Evolutionary conservation across 306 rosid genomes (phyloP), one percentile per base, ranked within the genome.

Genomic region (Astragalus membranaceus): DNA sequence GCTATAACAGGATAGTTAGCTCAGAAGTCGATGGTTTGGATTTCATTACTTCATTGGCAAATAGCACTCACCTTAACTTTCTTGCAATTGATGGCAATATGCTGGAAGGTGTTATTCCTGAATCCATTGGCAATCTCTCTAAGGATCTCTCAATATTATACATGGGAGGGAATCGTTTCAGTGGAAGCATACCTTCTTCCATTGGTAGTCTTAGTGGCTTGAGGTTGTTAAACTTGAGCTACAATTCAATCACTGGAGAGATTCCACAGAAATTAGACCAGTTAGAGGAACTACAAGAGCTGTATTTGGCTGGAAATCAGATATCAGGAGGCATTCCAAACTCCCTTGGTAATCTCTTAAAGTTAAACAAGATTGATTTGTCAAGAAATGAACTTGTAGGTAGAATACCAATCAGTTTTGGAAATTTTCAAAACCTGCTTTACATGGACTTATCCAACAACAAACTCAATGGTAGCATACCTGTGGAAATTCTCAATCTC

Each of bases 81-180:
- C 88, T 92, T 1, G 86, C 88, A 3, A 64, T 89, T 10, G 86
- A 79, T 61, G 90, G 77, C 16, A 89, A 89, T 57, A 73, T 16
- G 23, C 70, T 92, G 0, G 85, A 84, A 78, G 94, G 96, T 52
- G 79, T 70, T 0, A 87, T 92, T 67, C 96, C 96, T 51, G 86
- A 84, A 30, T 62, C 85, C 35, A 63, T 92, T 10, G 97, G 96
- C 15, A 84, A 87, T 61, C 92, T 92, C 35, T 87, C 97, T 5
- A 81, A 82, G 52, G 61, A 12, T n/a, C 80, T 92, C 32, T 56
- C 84, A 4, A 60, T 7, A 1, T 33, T 92, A 32, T 84, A 69
- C 84, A 87, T 92, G 92, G 96, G 94, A 78, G 64, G 75, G 67
- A 92, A 92, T 67, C 75, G 69, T 7, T 80, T 92, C 32, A 58